phyloP scores from a whole-genome alignment of 2,329 filamentous ascomycete species.

The Aspergillus ochraceus region DNA sequence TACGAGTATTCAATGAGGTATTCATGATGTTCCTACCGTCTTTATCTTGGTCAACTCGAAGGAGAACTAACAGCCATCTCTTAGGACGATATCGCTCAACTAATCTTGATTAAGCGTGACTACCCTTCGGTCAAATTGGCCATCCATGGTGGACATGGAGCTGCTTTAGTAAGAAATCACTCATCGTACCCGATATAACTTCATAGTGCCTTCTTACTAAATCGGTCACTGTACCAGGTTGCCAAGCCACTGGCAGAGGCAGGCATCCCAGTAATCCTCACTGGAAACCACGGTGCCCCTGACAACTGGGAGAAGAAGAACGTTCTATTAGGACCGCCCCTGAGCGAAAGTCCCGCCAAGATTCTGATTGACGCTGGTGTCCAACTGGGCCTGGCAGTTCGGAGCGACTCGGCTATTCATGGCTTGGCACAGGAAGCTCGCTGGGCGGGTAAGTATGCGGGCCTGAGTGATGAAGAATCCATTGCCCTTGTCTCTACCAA shows the following conservation, averaged over 20 bases:
- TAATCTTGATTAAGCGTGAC: background rate
- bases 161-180: background rate
- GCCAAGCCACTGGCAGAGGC: background rate
- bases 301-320: background rate
- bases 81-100: background rate
- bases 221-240: background rate
- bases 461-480: constrained; percentile 1
- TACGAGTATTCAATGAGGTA: background rate
- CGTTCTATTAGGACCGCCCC: background rate
- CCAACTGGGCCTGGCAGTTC: constrained; percentile 37
- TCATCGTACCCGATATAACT: background rate
- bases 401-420: constrained; percentile 16
- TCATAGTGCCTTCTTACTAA: background rate
- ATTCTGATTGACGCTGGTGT: constrained; percentile 4
- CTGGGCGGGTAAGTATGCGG: constrained; percentile 8
- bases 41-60: background rate
- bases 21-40: background rate
- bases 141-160: background rate
- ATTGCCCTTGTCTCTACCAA: background rate
- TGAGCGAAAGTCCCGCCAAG: background rate
- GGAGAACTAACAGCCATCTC: background rate
- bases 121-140: background rate
- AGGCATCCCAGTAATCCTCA: background rate
- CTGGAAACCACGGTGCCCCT: background rate
- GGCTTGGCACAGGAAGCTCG: constrained; percentile 8